A percentile compares a stretch with the other conserved stretches of the same genome.
Evolutionary conservation across 2,329 filamentous ascomycete species (phyloP).

Genomic region (Trichoderma sp.): DNA sequence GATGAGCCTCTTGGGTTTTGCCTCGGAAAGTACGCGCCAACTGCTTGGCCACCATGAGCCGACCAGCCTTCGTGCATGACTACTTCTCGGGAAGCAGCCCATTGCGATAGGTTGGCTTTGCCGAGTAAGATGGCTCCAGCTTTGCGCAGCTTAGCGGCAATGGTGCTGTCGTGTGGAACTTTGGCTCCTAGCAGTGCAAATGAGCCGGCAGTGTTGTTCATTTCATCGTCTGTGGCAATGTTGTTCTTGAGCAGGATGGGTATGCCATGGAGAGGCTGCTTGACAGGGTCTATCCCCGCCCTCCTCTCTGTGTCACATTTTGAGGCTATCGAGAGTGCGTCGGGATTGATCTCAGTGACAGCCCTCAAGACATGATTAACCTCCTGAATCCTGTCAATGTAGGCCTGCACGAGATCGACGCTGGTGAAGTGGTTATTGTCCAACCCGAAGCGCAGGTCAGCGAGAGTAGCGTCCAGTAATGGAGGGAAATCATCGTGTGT

Average conservation of each 20-base stretch:
- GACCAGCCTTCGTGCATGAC: conserved; percentile 62
- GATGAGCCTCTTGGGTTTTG: conserved; percentile 62
- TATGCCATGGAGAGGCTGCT: conserved; percentile 55
- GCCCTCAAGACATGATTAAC: conserved; percentile 24
- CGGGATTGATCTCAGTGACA: conserved; percentile 38
- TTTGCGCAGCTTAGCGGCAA: conserved; percentile 56
- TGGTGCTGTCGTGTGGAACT: conserved; percentile 38
- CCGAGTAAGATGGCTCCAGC: conserved; percentile 61
- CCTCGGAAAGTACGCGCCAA: conserved; percentile 56
- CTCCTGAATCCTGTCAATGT: conserved; percentile 29
- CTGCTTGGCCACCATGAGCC: conserved; percentile 58
- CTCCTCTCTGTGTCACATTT: conserved; percentile 31
- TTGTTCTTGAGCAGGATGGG: conserved; percentile 66
- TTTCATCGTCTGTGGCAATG: conserved; percentile 59
- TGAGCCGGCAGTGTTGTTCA: conserved; percentile 63
- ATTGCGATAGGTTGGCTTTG: conserved; percentile 61
- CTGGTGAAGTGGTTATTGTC: conserved; percentile 33
- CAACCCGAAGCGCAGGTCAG: conserved; percentile 23
- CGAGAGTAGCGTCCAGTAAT: conserved; percentile 25
- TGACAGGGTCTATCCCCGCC: background rate
- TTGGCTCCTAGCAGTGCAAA: conserved; percentile 59
- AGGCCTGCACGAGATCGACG: conserved; percentile 35
- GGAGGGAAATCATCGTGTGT: conserved; percentile 11
- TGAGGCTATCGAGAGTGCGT: conserved; percentile 38
- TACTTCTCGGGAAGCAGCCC: conserved; percentile 55